Evolutionary conservation across 345 rosid species (phyloP).

Genomic region (Schrenkiella parvula): DNA sequence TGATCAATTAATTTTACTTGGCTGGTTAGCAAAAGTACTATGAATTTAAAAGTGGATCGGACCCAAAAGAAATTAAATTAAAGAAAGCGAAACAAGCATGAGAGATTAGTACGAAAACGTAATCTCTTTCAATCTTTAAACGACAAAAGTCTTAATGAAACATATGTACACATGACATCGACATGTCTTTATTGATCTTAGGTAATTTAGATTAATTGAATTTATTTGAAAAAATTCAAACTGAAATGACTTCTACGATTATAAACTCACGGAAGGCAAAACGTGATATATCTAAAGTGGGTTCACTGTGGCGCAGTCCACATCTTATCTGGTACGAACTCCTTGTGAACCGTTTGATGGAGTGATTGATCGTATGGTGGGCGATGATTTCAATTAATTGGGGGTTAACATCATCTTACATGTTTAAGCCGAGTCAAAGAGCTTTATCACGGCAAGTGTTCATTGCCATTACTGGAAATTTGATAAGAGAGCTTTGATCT

Average conservation of each 20-base stretch:
- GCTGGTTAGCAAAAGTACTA: slow-evolving; percentile 33
- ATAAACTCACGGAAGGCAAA: slow-evolving; percentile 23
- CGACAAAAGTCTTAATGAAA: slow-evolving; percentile 39
- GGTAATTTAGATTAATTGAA: slow-evolving; percentile 10
- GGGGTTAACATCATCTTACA: slow-evolving; percentile 46
- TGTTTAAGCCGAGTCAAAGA: slow-evolving; percentile 52
- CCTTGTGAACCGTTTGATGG: slow-evolving; percentile 11
- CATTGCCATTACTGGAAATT: slow-evolving; percentile 45
- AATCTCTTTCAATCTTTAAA: slow-evolving; percentile 28
- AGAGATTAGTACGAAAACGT: slow-evolving; percentile 37
- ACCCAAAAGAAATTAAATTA: slow-evolving; percentile 22
- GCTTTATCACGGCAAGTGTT: slow-evolving; percentile 40
- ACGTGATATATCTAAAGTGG: slow-evolving; percentile 33
- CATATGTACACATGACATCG: slow-evolving; percentile 30
- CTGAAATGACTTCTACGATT: slow-evolving; percentile 33
- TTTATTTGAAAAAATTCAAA: slow-evolving; percentile 7
- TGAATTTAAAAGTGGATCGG: neutral
- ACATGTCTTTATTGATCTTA: slow-evolving; percentile 24
- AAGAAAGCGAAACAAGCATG: slow-evolving; percentile 34
- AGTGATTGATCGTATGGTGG: slow-evolving; percentile 22
- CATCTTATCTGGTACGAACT: slow-evolving; percentile 37
- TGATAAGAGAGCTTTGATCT: slow-evolving; percentile 37
- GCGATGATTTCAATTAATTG: slow-evolving; percentile 14
- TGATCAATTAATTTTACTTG: slow-evolving; percentile 21
- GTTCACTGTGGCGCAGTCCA: slow-evolving; percentile 50